Evolutionary conservation across 2,329 filamentous ascomycete species (phyloP), one percentile per base, ranked within the genome.

Genomic region (Colletotrichum caudatum): DNA sequence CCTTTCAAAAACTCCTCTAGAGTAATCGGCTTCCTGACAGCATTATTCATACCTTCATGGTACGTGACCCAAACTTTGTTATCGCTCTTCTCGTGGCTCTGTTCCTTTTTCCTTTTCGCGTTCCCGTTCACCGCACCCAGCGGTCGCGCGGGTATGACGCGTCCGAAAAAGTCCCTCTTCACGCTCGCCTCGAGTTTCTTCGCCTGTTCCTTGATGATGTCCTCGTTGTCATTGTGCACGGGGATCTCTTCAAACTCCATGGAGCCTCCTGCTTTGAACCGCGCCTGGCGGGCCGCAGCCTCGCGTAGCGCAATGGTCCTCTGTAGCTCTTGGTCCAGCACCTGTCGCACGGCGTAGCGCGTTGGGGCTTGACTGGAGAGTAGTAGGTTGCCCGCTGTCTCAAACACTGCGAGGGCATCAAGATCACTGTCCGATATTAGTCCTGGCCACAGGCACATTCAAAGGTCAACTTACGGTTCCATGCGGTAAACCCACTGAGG

Each of bases 321-420:
- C 72, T 89, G 90, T 76, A 95, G 93, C 80, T 98, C 95, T 79
- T 96, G 94, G 77, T 97, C 94, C 1, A 99, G 87, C 11, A 98
- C 95, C 80, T 98, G 95, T 29, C 96, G 91, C 7, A 99, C 92
- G 1, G 95, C 95, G 78, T 94, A 99, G n/a, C 96, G 90, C 0
- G 94, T 94, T 0, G 93, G 94, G 0, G 90, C 90, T 12, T 89
- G 88, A 2, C 89, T 88, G 48, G 86, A 83, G 20, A 88, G 82
- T 2, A 85, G 76, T 5, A 86, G 82, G 5, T 89, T 83, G 2
- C 86, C 82, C 9, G 87, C 88, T 0, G 94, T 94, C 75, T 93
- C 91, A 76, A 93, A 98, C 0, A 88, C 87, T 1, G 92, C 87
- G 0, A 98, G 86, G 11, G 88, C 85, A 80, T 99, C 96, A n/a